Conservation (phyloP, 352 stramenopile genomes). For the Pythium rishiriense region DNA sequence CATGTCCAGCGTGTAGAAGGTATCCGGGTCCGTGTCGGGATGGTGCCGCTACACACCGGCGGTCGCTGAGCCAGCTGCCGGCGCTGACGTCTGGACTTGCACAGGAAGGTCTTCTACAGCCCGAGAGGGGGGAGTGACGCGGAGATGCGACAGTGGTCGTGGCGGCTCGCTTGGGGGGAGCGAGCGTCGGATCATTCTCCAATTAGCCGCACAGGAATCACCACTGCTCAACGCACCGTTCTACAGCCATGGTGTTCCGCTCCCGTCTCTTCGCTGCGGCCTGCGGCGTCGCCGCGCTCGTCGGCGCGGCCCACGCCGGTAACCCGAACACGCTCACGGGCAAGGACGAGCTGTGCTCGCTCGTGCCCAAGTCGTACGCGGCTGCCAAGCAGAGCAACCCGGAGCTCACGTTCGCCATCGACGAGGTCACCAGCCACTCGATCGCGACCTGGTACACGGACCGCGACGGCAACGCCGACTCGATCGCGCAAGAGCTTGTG, state of each 20-base stretch:
- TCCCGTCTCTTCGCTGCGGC: slow-evolving; percentile 6
- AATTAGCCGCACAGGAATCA: slow-evolving; percentile 9
- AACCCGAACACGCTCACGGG: neutral
- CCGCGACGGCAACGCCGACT: slow-evolving; percentile 43
- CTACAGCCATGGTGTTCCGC: slow-evolving; percentile 17
- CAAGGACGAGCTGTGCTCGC: slow-evolving; percentile 49
- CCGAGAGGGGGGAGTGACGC: too few species aligned
- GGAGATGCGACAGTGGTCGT: too few species aligned
- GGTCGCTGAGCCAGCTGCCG: too few species aligned
- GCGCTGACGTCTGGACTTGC: too few species aligned
- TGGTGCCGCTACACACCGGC: too few species aligned
- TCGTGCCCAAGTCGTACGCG: slow-evolving; percentile 44
- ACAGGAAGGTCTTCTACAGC: neutral
- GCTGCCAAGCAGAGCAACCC: slow-evolving; percentile 47
- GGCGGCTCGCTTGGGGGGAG: neutral
- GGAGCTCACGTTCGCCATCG: slow-evolving; percentile 45
- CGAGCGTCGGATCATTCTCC: slow-evolving; percentile 8
- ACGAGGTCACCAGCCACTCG: slow-evolving; percentile 49
- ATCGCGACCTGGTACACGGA: slow-evolving; percentile 77
- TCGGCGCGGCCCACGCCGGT: neutral
- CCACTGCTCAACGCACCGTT: slow-evolving; percentile 6
- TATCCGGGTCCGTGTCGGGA: too few species aligned
- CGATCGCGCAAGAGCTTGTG: slow-evolving; percentile 33
- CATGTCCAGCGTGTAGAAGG: too few species aligned
- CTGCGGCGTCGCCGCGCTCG: neutral